Percentiles rank a stretch among this genome's conserved stretches.
Conservation (phyloP, 805 yeast species). For the Myxozyma monticola region DNA sequence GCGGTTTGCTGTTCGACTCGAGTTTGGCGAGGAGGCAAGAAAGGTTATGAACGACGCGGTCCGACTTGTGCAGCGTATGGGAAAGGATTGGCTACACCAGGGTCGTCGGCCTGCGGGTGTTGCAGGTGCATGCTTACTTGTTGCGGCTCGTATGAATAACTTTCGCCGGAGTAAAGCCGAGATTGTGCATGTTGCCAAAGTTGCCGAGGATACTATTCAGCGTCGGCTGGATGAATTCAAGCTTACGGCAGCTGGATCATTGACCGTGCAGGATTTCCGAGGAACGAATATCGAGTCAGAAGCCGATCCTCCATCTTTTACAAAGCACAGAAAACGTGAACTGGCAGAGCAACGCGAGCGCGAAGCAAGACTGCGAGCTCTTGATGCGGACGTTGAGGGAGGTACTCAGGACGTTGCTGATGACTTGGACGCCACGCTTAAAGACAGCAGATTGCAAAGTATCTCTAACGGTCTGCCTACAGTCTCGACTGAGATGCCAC, state of each 20-base stretch:
- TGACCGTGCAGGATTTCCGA: conserved; percentile 76
- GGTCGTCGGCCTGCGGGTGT: conserved; percentile 98
- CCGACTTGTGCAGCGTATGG: conserved; percentile 83
- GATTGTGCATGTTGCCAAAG: conserved; percentile 91
- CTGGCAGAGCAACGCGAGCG: conserved; percentile 36
- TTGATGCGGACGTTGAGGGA: neutral
- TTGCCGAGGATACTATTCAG: conserved; percentile 92
- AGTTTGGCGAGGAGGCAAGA: conserved; percentile 60
- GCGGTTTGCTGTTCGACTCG: conserved; percentile 85
- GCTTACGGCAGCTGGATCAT: conserved; percentile 66
- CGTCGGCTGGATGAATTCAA: conserved; percentile 85
- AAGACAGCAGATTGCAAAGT: conserved; percentile 29
- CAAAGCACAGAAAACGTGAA: conserved; percentile 54
- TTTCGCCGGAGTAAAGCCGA: conserved; percentile 89
- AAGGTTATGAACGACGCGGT: conserved; percentile 87
- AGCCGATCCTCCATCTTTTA: conserved; percentile 83
- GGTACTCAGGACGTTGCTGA: conserved; percentile 30
- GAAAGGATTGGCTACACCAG: conserved; percentile 91
- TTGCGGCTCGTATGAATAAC: conserved; percentile 97
- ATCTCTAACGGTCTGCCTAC: conserved; percentile 26
- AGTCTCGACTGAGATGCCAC: neutral
- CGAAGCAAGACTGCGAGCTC: conserved; percentile 1
- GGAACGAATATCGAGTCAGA: conserved; percentile 43
- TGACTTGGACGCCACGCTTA: conserved; percentile 36
- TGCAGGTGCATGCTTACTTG: conserved; percentile 91